These are phyloP conservation scores for Lasiodiplodia hormozganensis DNA, from an alignment of 2,329 filamentous ascomycete species.

Conservation along the genomic window DNA sequence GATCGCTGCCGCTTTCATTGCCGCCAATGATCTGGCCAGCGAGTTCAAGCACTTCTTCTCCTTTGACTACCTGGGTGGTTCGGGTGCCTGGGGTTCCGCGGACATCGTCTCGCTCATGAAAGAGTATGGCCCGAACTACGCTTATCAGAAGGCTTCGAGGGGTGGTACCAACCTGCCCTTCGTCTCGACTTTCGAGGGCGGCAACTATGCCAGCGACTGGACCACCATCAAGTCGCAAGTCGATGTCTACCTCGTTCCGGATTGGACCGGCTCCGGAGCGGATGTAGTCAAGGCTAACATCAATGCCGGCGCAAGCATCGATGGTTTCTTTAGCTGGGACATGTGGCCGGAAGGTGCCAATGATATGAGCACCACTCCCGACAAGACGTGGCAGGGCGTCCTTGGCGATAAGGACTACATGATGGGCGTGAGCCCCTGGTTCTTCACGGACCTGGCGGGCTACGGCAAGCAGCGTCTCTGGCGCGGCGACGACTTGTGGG, in stretches of 20 bases:
- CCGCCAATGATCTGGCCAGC: constrained; percentile 35
- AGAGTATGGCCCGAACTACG: constrained; percentile 50
- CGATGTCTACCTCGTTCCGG: constrained; percentile 47
- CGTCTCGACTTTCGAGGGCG: constrained; percentile 62
- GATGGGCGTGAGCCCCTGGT: constrained; percentile 58
- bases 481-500: constrained; percentile 67
- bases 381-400: constrained; percentile 48
- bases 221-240: constrained; percentile 45
- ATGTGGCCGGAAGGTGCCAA: constrained; percentile 59
- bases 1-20: constrained; percentile 39
- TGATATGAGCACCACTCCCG: constrained; percentile 56
- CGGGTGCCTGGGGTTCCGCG: constrained; percentile 22
- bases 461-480: constrained; percentile 70
- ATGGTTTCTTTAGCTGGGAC: constrained; percentile 58
- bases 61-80: constrained; percentile 46
- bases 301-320: constrained; percentile 42
- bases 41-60: constrained; percentile 52
- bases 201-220: constrained; percentile 53
- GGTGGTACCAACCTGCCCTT: constrained; percentile 49
- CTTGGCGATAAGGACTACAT: constrained; percentile 52
- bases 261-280: constrained; percentile 53
- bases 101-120: constrained; percentile 27
- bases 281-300: constrained; percentile 45
- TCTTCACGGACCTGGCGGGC: constrained; percentile 62
- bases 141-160: constrained; percentile 52